These are phyloP conservation scores for Gonapodya sp. DNA, from an alignment of 192 early-diverging fungal species.

Conservation along the genomic window DNA sequence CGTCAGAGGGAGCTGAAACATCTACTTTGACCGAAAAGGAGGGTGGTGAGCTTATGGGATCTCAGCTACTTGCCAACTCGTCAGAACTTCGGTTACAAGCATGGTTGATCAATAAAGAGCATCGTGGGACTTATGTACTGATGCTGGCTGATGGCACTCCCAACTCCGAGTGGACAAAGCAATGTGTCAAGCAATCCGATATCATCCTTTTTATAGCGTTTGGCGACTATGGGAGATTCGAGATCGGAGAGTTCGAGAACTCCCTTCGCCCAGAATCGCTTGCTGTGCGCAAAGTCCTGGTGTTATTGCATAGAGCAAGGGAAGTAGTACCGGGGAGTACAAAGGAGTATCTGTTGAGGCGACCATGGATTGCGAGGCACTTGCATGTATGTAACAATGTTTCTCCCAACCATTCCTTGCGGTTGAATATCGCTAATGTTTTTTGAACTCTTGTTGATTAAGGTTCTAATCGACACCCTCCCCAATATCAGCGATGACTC, in stretches of 20 bases:
- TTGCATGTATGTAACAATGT: conserved; percentile 60
- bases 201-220: conserved; percentile 88
- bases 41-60: neutral
- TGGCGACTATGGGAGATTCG: conserved; percentile 72
- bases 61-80: neutral
- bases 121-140: conserved; percentile 38
- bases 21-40: neutral
- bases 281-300: conserved; percentile 86
- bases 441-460: too few relatives aligned
- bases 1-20: neutral
- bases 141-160: conserved; percentile 91
- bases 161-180: conserved; percentile 84
- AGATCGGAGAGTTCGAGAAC: conserved; percentile 76
- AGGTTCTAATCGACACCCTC: too few relatives aligned
- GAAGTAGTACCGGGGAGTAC: conserved; percentile 71
- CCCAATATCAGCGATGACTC: too few relatives aligned
- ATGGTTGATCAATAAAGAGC: neutral
- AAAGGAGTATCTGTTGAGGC: conserved; percentile 79
- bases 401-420: neutral
- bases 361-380: conserved; percentile 90
- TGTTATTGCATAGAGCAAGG: conserved; percentile 75
- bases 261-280: conserved; percentile 84
- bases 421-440: too few relatives aligned
- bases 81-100: neutral
- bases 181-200: conserved; percentile 92